These are phyloP conservation scores for Phytophthora aleatoria DNA, from an alignment of 352 stramenopile genomes.

Conservation along the genomic window DNA sequence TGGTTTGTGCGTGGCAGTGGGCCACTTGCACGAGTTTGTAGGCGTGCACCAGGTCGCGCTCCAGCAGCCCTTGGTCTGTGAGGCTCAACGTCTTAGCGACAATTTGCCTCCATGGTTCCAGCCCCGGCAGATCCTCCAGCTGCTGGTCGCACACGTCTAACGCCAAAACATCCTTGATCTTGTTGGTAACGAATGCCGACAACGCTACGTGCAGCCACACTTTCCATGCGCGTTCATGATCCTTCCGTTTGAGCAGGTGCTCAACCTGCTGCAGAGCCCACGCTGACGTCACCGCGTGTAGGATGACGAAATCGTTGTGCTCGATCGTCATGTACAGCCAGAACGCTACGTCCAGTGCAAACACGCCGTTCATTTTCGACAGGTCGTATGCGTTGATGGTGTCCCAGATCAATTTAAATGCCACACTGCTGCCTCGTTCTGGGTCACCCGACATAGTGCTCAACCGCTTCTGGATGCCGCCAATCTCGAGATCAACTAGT, in stretches of 20 bases:
- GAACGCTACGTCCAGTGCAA: constrained; percentile 40
- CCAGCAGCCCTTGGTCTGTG: constrained; percentile 38
- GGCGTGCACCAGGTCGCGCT: constrained; percentile 43
- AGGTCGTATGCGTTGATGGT: constrained; percentile 39
- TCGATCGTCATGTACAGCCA: constrained; percentile 47
- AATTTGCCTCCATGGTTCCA: constrained; percentile 55
- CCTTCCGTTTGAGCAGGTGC: constrained; percentile 31
- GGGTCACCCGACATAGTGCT: constrained; percentile 36
- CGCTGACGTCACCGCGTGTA: constrained; percentile 45
- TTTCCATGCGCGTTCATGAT: constrained; percentile 36
- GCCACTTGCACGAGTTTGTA: constrained; percentile 73
- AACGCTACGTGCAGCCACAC: constrained; percentile 44
- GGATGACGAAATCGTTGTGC: constrained; percentile 47
- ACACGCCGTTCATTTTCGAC: constrained; percentile 35
- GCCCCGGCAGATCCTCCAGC: constrained; percentile 14
- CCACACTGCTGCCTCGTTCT: constrained; percentile 26
- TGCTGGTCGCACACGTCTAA: constrained; percentile 39
- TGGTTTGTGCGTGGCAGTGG: constrained; percentile 29
- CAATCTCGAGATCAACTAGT: constrained; percentile 26
- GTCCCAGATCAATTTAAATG: constrained; percentile 36
- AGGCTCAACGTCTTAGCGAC: constrained; percentile 40
- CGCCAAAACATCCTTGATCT: constrained; percentile 24
- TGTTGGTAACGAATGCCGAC: constrained; percentile 35
- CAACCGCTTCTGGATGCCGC: constrained; percentile 30
- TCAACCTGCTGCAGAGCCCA: constrained; percentile 46